Evolutionary conservation across 768 basidiomycete genomes (phyloP), one percentile per base, ranked within the genome.

Genomic region (Xanthoconium purpureum): DNA sequence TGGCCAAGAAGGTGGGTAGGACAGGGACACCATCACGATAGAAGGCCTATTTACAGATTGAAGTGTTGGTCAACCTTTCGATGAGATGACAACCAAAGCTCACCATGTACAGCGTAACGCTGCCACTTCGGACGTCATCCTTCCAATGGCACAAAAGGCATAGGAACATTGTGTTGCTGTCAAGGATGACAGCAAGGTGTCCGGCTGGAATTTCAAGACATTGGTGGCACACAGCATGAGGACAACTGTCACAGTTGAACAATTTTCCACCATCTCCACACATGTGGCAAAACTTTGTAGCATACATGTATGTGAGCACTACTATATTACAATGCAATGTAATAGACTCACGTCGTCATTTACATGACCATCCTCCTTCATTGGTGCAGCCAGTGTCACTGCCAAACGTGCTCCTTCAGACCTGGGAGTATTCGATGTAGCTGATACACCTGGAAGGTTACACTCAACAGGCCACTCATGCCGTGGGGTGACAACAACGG

Each of bases 201-300:
- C 44, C 9, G 2, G 6, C 3, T 6, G 36, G 44, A 6, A 53
- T 13, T 4, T 4, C 0, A 5, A 53, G 2, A 15, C 52, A 39
- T 3, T 39, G 9, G 11, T 14, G n/a, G 35, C 45, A 53, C 4
- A 6, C 37, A 20, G 30, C 15, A 3, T 8, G 45, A 1, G 36
- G 52, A 14, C 52, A 53, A n/a, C 45, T 46, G 36, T 47, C 45
- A 12, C 52, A 53, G 13, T 3, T 20, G 11, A 20, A 47, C 5
- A 54, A 46, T 4, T 14, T 1, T 0, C 44, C 52, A 15, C 52
- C 36, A 1, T 53, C 36, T 0, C 28, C n/a, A 20, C 52, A 53
- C 52, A 53, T 53, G 43, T 53, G 44, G 36, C 52, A 53, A 14
- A 53, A 53, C 51, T 52, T 6, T 2, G 14, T 35, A 29, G 12